Base-by-base conservation (phyloP, 169 alveolate genomes). In the Babesia caballi region DNA sequence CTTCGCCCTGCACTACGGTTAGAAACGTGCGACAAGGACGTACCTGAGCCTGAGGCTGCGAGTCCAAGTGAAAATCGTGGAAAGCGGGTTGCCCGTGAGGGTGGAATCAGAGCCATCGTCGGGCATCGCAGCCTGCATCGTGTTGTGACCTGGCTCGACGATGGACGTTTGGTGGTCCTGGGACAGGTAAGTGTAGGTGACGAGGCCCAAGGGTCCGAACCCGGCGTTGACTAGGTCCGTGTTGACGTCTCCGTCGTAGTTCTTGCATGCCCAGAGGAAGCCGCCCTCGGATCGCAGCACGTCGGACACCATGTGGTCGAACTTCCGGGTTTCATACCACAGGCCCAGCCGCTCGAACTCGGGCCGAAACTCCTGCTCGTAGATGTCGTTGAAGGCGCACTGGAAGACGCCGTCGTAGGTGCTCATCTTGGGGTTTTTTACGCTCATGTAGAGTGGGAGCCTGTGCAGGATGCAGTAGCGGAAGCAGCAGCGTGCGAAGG, bases 191-290 rank as follows among this genome's bases (percentile, higher is more conserved):
- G 94, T 95, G 38, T 94, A 84, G 19, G 96, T 92, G 96, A 92
- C 94, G 49, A 95, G 75, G 71, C 82, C 99, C 50, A 95, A 72
- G 3, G 97, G 91, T 15, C 99, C 99, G 77, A 89, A 87, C 40
- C 91, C 96, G 85, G 95, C 97, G 47, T 98, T 98, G 19, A 96
- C 96, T 30, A 93, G 90, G 75, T 96, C 99, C 7, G 97, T 90
- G 88, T 95, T 95, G 27, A 96, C 98, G 71, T 96, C 99, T 23
- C 99, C 99, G 74, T 96, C 99, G 81, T 96, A 96, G 90, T 96
- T 96, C 89, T 96, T 96, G 89, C 98, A 95, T n/a, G 99, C 99
- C 99, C 99, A 96, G 30, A 96, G 96, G 84, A 94, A 96, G 36
- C 99, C 99, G 28, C 99, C 99, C 19, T 87, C 91, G n/a, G 95